Base-by-base conservation (phyloP, 129 eudicot species). In the Kitagawia praeruptora region DNA sequence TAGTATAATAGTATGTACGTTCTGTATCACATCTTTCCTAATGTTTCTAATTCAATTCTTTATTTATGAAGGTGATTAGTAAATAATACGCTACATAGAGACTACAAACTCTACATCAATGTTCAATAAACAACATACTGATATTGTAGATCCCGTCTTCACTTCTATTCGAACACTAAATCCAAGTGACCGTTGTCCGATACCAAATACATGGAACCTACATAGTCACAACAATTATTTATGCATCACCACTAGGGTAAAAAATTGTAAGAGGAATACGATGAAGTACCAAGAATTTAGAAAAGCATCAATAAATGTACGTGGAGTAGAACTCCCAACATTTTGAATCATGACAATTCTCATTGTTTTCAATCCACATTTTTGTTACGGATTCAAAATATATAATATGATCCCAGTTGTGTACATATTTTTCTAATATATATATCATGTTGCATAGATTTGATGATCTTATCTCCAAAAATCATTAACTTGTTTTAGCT, bases 141-240 rank as follows among this genome's bases (percentile, higher is more conserved):
- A 80, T 45, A 80, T 77, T 84, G 82, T 83, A 40, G 89, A 70
- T 84, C 80, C 86, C 45, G 87, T 86, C 87, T 88, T 91, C 83
- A 94, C 90, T 80, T 78, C 85, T 75, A 94, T 87, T 49, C 89
- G 89, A 4, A 94, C 82, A 53, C 71, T 88, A 87, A 91, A 94
- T 80, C 98, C 98, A 76, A 91, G 75, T 19, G 93, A 82, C 80
- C 89, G 86, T 70, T 85, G 91, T 47, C 97, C 98, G 64, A 94
- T 83, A 41, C 93, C 97, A 85, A 91, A 94, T 84, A 94, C 96
- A 46, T 94, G 98, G 86, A 89, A 94, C 98, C 98, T 93, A 74
- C 53, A 19, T 67, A 70, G 47, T 76, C 38, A 75, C 51, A 61
- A 77, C 18, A 71, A 61, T 70, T 70, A 71, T 70, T 80, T 76